Base-by-base conservation (phyloP, 495 filamentous ascomycete species). In the Xylaria bambusicola region DNA sequence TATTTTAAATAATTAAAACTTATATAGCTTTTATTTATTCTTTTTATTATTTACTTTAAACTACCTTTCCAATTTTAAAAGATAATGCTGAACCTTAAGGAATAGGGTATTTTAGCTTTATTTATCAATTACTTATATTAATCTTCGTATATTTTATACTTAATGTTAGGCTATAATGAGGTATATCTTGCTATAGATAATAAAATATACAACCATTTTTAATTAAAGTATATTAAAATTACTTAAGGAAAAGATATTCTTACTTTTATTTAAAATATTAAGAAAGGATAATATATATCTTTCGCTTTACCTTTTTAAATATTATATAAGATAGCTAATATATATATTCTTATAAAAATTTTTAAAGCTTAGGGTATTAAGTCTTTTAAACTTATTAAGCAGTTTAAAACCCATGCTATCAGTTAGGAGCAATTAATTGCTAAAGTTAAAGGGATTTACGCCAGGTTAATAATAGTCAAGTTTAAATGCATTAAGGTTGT, bases 401-500 rank as follows among this genome's bases (percentile, higher is more conserved):
- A 66, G 62, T 76, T 74, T 49, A 77, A 72, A 67, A 83, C 71
- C 54, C 73, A 62, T 57, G 78, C 82, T 3, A 87, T 89, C 27
- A 84, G 82, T 26, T 80, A 88, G 61, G 86, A 88, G 8, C 83
- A 89, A 66, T 71, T 90, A 4, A 77, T 83, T 40, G 71, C 73
- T 13, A 82, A 89, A 62, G 80, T 86, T 4, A 86, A 87, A 59
- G 81, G 73, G 0, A 91, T 90, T 21, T 90, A 91, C 66, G 78
- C 80, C 2, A 87, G 85, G 0, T 71, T 92, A 2, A 78, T 85
- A 2, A 87, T 87, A 81, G 86, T 89, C 1, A 88, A 92, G 63
- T 81, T 83, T 9, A 89, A 87, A 63, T 89, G 86, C 63, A 84
- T 86, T 2, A 82, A 87, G 35, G 77, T 87, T 9, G 85, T 88